Conservation (phyloP, 2,329 filamentous ascomycete species). For the Fusarium avenaceum region DNA sequence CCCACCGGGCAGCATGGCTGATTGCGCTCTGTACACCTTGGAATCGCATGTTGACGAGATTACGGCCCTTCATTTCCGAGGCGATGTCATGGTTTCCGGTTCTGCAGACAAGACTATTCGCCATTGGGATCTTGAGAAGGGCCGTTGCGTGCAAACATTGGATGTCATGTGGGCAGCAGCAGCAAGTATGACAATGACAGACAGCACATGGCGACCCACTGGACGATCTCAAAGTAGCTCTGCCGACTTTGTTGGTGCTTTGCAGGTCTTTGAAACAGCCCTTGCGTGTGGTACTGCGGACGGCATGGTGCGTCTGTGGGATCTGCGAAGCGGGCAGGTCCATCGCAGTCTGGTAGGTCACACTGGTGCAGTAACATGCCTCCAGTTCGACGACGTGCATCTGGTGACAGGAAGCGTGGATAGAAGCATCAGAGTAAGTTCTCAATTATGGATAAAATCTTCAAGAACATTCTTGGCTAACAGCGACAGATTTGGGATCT, state of each 20-base stretch:
- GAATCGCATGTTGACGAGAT: conserved; percentile 94
- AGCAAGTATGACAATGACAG: conserved; percentile 72
- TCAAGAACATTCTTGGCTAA: conserved; percentile 41
- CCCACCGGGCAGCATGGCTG: conserved; percentile 83
- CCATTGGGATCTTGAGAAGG: conserved; percentile 97
- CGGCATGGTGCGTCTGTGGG: conserved; percentile 97
- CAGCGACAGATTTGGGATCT: conserved; percentile 93
- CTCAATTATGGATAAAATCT: neutral
- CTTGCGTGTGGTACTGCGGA: conserved; percentile 97
- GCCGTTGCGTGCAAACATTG: conserved; percentile 96
- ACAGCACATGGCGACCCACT: conserved; percentile 79
- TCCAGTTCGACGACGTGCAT: conserved; percentile 97
- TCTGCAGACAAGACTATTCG: conserved; percentile 97
- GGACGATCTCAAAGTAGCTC: conserved; percentile 71
- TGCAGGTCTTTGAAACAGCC: conserved; percentile 96
- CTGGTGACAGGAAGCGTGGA: conserved; percentile 93
- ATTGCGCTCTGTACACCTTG: conserved; percentile 90
- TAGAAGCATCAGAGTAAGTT: conserved; percentile 89
- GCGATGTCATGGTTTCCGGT: conserved; percentile 91
- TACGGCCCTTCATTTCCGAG: conserved; percentile 91
- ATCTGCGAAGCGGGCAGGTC: conserved; percentile 96
- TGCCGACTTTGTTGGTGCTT: conserved; percentile 92
- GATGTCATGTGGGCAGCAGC: conserved; percentile 99
- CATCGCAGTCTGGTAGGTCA: conserved; percentile 95
- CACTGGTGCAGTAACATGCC: conserved; percentile 90